phyloP scores from a whole-genome alignment of 1,284 basidiomycete genomes.

The Trametes pubescens region DNA sequence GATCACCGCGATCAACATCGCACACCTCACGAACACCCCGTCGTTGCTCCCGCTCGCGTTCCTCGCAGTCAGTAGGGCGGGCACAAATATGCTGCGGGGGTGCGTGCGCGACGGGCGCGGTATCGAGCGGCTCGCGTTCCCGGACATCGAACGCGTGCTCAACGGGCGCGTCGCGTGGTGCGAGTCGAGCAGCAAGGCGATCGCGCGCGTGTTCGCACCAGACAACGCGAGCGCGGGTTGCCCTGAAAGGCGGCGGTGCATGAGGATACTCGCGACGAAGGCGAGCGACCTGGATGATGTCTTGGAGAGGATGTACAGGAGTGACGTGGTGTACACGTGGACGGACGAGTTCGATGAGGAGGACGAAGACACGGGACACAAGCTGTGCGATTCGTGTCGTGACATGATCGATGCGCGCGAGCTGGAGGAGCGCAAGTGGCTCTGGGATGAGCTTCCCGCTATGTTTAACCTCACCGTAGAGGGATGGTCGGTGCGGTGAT shows the following conservation, averaged over 20 bases:
- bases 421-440: conserved; percentile 1
- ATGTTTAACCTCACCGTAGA: conserved; percentile 6
- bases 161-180: conserved; percentile 14
- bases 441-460: conserved; percentile 10
- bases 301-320: neutral
- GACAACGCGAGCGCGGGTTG: neutral
- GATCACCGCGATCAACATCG: conserved; percentile 25
- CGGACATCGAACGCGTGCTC: conserved; percentile 12
- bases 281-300: conserved; percentile 2
- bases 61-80: conserved; percentile 6
- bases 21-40: conserved; percentile 19
- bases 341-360: neutral
- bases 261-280: conserved; percentile 4
- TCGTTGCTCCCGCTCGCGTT: conserved; percentile 25
- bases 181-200: conserved; percentile 2
- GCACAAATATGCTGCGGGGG: conserved; percentile 7
- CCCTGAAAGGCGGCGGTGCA: conserved; percentile 4
- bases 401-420: conserved; percentile 15
- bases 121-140: conserved; percentile 9
- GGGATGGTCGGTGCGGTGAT: conserved; percentile 3
- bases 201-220: conserved; percentile 19
- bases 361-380: neutral
- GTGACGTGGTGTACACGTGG: neutral
- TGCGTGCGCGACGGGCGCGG: conserved; percentile 3
- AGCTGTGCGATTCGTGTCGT: conserved; percentile 13